phyloP scores from a whole-genome alignment of 1,139 yeast species.

The Magnusiomyces ingens region DNA sequence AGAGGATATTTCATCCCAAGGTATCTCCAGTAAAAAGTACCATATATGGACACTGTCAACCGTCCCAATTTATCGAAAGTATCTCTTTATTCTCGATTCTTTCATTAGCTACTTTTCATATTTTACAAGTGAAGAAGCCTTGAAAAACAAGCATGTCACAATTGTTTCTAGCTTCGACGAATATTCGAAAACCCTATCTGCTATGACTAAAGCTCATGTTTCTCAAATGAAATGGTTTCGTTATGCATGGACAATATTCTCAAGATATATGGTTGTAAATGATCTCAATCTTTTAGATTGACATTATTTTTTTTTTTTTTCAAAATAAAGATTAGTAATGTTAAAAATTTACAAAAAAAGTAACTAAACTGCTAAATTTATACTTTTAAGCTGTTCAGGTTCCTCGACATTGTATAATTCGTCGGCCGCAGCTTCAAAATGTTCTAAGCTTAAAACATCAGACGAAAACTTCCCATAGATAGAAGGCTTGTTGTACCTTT shows the following conservation, averaged over 20 bases:
- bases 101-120: conserved; percentile 19
- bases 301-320: neutral
- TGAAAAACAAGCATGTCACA: conserved; percentile 31
- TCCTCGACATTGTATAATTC: too few species aligned
- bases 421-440: too few species aligned
- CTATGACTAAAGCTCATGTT: conserved; percentile 78
- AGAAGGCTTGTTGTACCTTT: neutral
- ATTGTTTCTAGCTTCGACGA: conserved; percentile 37
- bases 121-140: neutral
- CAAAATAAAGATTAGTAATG: neutral
- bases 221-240: conserved; percentile 97
- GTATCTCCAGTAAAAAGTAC: conserved; percentile 13
- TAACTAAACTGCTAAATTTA: neutral
- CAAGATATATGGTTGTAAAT: conserved; percentile 66
- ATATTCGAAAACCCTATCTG: conserved; percentile 54
- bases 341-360: neutral
- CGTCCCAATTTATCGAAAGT: conserved; percentile 36
- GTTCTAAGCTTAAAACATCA: neutral
- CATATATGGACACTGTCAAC: conserved; percentile 31
- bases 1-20: conserved; percentile 5
- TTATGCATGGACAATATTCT: conserved; percentile 74
- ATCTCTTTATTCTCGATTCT: conserved; percentile 31
- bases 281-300: conserved; percentile 41
- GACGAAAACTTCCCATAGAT: neutral
- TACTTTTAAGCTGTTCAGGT: too few species aligned